Percentiles rank a stretch among this genome's conserved stretches.
These are phyloP conservation scores for Reticulascus tulasneorum DNA, from an alignment of 2,329 filamentous ascomycete genomes.

Conservation along the genomic window DNA sequence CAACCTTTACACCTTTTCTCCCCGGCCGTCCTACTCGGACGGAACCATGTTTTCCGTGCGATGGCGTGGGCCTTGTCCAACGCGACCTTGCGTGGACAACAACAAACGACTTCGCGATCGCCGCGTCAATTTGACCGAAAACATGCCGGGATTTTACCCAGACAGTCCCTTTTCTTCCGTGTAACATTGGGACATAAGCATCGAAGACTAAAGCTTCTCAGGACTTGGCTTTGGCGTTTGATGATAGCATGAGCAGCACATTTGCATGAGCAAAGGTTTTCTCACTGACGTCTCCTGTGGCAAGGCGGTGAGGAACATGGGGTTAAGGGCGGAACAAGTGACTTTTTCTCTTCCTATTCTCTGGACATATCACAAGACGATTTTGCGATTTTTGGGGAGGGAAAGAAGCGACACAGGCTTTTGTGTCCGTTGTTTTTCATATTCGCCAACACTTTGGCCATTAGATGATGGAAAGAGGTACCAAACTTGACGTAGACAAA, in stretches of 20 bases:
- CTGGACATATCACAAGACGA: conserved; percentile 15
- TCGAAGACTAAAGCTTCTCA: conserved; percentile 3
- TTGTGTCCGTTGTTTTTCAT: conserved; percentile 9
- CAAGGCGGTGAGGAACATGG: conserved; percentile 9
- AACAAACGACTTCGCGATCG: conserved; percentile 1
- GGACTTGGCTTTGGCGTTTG: conserved; percentile 23
- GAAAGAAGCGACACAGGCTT: conserved; percentile 9
- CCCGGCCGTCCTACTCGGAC: conserved; percentile 4
- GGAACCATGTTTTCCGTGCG: conserved; percentile 4
- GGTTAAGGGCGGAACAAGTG: background rate
- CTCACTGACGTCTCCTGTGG: conserved; percentile 7
- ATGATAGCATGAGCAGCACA: conserved; percentile 35
- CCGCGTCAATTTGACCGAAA: no score
- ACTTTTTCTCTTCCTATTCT: conserved; percentile 10
- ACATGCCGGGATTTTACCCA: no score
- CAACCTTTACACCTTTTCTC: conserved; percentile 22
- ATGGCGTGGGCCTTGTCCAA: background rate
- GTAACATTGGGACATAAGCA: background rate
- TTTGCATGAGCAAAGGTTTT: conserved; percentile 23
- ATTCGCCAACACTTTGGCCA: conserved; percentile 6
- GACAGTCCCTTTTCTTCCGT: background rate
- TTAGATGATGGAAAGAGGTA: conserved; percentile 14
- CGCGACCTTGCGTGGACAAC: background rate
- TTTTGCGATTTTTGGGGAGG: conserved; percentile 10
- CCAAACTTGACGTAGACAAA: conserved; percentile 29